These are phyloP conservation scores for Pleurotus sapidus DNA, from an alignment of 768 basidiomycete genomes.

Conservation along the genomic window DNA sequence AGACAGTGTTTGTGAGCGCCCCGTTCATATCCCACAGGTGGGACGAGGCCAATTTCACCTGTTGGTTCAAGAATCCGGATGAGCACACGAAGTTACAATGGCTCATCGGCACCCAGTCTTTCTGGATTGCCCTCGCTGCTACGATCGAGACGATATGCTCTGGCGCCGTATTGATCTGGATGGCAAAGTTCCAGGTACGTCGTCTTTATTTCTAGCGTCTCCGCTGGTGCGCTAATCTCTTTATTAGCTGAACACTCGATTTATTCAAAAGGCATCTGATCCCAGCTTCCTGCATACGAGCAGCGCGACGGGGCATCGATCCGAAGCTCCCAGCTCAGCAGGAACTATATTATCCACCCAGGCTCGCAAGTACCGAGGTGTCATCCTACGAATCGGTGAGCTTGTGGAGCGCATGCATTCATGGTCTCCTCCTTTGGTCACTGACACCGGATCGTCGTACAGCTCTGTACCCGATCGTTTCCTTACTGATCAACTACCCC, in stretches of 20 bases:
- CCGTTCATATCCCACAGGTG: slow-evolving; percentile 8
- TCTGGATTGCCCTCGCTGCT: slow-evolving; percentile 20
- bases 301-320: neutral
- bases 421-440: too few species aligned
- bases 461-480: slow-evolving; percentile 21
- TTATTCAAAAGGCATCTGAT: neutral
- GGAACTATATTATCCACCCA: neutral
- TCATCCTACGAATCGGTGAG: slow-evolving; percentile 16
- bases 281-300: neutral
- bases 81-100: slow-evolving; percentile 14
- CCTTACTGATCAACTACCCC: slow-evolving; percentile 16
- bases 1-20: neutral
- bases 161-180: slow-evolving; percentile 15
- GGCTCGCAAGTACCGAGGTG: slow-evolving; percentile 7
- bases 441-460: neutral
- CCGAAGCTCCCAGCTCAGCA: neutral
- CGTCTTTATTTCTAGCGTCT: too few species aligned
- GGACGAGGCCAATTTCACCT: slow-evolving; percentile 13
- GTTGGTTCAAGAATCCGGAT: slow-evolving; percentile 20
- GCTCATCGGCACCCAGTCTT: slow-evolving; percentile 22
- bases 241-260: neutral
- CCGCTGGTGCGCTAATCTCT: too few species aligned
- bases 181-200: slow-evolving; percentile 16
- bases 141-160: slow-evolving; percentile 17
- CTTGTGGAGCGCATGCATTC: too few species aligned